A percentile compares a stretch with the other conserved stretches of the same genome.
These are phyloP conservation scores for Dichomitus squalens DNA, from an alignment of 1,284 basidiomycete genomes.

Conservation along the genomic window DNA sequence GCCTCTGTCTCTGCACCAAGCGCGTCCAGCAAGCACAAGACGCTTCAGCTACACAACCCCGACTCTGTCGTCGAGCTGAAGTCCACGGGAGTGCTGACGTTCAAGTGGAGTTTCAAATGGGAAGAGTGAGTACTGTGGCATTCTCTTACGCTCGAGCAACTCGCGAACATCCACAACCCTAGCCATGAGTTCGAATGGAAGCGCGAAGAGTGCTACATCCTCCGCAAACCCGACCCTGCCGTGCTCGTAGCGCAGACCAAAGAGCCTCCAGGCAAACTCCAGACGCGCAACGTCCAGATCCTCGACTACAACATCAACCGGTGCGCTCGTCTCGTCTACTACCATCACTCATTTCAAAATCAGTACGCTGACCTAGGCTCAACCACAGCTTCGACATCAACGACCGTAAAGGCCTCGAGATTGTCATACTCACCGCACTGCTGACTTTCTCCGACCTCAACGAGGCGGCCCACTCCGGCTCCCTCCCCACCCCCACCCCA, in stretches of 20 bases:
- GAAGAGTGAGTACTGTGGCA: conserved; percentile 61
- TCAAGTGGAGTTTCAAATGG: conserved; percentile 80
- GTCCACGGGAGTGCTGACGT: conserved; percentile 71
- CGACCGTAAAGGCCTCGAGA: conserved; percentile 83
- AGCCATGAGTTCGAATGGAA: conserved; percentile 86
- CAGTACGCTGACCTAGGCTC: neutral
- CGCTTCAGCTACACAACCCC: conserved; percentile 76
- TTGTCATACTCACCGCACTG: conserved; percentile 74
- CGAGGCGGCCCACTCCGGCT: conserved; percentile 49
- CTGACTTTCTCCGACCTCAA: conserved; percentile 77
- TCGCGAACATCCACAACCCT: neutral
- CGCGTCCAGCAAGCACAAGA: conserved; percentile 70
- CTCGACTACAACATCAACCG: conserved; percentile 71
- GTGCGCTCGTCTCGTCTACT: conserved; percentile 6
- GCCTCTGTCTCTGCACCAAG: conserved; percentile 65
- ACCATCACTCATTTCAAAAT: neutral
- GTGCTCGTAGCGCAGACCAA: conserved; percentile 82
- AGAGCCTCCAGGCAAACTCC: conserved; percentile 67
- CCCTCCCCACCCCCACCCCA: conserved; percentile 24
- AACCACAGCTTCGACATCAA: conserved; percentile 72
- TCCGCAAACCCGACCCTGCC: conserved; percentile 84
- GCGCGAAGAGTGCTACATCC: conserved; percentile 76
- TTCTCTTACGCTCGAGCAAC: neutral
- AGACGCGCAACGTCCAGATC: conserved; percentile 74
- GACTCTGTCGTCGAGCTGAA: conserved; percentile 69